Evolutionary conservation across 2,329 filamentous ascomycete genomes (phyloP), one percentile per base, ranked within the genome.

Genomic region (Rutstroemia sp.): DNA sequence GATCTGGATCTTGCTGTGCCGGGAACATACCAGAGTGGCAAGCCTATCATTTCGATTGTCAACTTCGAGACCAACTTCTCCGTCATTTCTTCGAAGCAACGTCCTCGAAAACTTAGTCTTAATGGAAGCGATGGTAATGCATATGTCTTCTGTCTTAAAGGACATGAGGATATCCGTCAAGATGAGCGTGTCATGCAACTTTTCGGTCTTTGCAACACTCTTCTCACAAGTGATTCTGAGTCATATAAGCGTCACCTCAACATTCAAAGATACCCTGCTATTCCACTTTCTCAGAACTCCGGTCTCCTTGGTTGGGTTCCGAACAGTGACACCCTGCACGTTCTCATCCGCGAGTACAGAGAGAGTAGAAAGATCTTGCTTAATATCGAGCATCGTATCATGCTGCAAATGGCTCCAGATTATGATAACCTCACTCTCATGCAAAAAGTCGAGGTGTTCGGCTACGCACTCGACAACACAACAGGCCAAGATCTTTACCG

Each of bases 391-490:
- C 94, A 99, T 70, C 88, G 95, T 45, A 99, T 99, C 71, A 99
- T 99, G 94, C 78, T 99, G 56, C 95, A 99, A 72, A 99, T 99
- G 94, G 94, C 94, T 23, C 95, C 94, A 0, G 94, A 99, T 70
- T 99, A 97, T 68, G 94, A 99, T 70, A 96, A 96, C 67, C 83
- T 99, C 48, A 97, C 95, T 0, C 81, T 99, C 38, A 97, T 99
- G 94, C 95, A 99, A 71, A 99, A 99, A 75, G 95, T 99, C 0
- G 95, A 99, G 72, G 94, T 99, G 10, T 99, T 99, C 70, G 92
- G 94, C 34, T 99, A 99, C 71, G 95, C 94, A 4, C 85, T 99
- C 59, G 95, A 99, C 74, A 99, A 99, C 71, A 99, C 94, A 0
- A 99, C 94, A 1, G 95, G 94, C 2, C 95, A 99, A 71, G 94